Evolutionary conservation across 345 rosid species (phyloP).

Genomic region (Citrus australasica): DNA sequence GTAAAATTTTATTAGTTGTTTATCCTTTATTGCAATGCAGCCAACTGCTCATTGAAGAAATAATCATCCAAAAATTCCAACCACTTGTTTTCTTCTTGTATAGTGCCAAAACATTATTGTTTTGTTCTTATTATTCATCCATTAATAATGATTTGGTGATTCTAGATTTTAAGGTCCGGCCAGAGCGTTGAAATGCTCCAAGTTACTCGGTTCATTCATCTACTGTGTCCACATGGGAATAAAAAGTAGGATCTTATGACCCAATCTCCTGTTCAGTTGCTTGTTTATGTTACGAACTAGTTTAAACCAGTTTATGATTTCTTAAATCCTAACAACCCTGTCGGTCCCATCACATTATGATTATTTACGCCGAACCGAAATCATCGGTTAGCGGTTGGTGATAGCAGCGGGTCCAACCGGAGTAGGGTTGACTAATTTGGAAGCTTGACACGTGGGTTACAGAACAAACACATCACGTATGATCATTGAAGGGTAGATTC

Average conservation of each 20-base stretch:
- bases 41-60: not conserved
- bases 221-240: not conserved
- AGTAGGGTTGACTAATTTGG: not conserved
- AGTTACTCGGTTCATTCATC: not conserved
- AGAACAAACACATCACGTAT: too few relatives aligned
- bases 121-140: not conserved
- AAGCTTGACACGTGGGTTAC: not conserved
- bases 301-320: not conserved
- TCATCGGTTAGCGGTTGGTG: not conserved
- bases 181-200: not conserved
- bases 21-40: not conserved
- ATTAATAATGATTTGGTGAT: not conserved
- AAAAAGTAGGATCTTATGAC: not conserved
- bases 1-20: not conserved
- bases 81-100: not conserved
- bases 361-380: not conserved
- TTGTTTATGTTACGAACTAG: not conserved
- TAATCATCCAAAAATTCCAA: not conserved
- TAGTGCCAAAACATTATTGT: not conserved
- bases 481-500: not conserved
- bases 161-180: not conserved
- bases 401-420: not conserved
- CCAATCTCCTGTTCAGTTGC: not conserved
- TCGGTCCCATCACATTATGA: not conserved
- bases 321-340: not conserved